Conservation (phyloP, 768 basidiomycete species). For the Suillus subalutaceus region DNA sequence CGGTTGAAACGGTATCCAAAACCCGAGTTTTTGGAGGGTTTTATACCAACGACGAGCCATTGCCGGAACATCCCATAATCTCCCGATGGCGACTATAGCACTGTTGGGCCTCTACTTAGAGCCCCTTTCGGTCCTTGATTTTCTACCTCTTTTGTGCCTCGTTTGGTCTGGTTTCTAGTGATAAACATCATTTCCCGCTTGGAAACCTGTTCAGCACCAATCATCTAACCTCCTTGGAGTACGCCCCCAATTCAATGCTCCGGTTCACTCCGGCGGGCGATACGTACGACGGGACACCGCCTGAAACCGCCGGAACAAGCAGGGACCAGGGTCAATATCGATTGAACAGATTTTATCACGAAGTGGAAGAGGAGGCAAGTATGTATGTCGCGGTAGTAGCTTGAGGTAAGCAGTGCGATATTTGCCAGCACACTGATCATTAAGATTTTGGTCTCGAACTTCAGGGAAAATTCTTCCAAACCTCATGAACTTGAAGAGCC, state of each 20-base stretch:
- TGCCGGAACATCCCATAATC: constrained; percentile 35
- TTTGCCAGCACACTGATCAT: neutral
- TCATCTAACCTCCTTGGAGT: constrained; percentile 6
- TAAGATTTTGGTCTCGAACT: neutral
- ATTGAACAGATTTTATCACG: neutral
- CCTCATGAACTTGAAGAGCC: neutral
- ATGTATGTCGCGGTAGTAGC: neutral
- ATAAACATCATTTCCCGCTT: neutral
- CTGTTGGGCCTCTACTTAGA: neutral
- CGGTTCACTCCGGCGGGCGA: constrained; percentile 10
- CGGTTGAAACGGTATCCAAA: constrained; percentile 8
- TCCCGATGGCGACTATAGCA: constrained; percentile 21
- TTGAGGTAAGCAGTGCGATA: neutral
- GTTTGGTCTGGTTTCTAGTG: neutral
- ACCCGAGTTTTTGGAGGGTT: constrained; percentile 11
- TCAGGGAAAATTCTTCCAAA: neutral
- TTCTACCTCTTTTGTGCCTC: neutral
- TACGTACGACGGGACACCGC: constrained; percentile 7
- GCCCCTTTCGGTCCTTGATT: neutral
- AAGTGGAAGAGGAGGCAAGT: neutral
- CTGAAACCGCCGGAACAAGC: constrained; percentile 6
- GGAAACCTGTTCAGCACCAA: neutral
- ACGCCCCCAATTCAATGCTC: neutral
- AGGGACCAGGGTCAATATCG: constrained; percentile 3
- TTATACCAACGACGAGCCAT: constrained; percentile 31